Evolutionary conservation across 345 rosid genomes (phyloP).

Genomic region (Salix exigua): DNA sequence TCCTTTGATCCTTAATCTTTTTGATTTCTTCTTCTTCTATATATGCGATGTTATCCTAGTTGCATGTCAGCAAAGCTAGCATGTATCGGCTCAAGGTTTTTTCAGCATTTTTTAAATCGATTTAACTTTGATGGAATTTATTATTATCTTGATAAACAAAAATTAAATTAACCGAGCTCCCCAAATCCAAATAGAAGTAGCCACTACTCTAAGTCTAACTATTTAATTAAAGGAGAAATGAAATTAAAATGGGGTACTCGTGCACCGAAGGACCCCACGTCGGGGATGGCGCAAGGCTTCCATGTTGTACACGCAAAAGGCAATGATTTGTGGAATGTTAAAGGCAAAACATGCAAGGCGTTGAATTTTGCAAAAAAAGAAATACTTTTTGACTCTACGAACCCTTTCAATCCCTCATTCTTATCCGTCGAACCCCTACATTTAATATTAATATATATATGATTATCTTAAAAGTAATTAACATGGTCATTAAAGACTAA

Average conservation of each 20-base stretch:
- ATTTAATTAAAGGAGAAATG: not conserved
- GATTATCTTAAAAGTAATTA: not conserved
- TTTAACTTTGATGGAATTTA: too few species aligned
- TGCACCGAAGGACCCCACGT: not conserved
- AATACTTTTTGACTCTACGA: slow-evolving; percentile 13
- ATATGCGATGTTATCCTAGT: too few species aligned
- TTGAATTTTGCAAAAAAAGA: slow-evolving; percentile 8
- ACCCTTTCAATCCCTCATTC: slow-evolving; percentile 12
- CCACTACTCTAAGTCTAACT: too few species aligned
- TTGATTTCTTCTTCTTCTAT: too few species aligned
- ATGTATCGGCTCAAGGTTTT: too few species aligned
- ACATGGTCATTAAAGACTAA: not conserved
- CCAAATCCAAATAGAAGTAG: too few species aligned
- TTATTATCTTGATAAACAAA: too few species aligned
- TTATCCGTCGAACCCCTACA: slow-evolving; percentile 12
- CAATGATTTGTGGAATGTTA: slow-evolving; percentile 6
- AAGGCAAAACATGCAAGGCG: not conserved
- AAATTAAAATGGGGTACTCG: not conserved
- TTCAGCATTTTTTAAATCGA: too few species aligned
- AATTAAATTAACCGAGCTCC: too few species aligned
- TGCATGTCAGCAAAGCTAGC: too few species aligned
- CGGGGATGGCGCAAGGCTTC: not conserved
- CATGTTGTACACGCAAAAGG: slow-evolving; percentile 8
- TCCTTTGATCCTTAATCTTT: too few species aligned
- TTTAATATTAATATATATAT: not conserved